phyloP scores from a whole-genome alignment of 108 stramenopile species.

The Pseudonitzschia multiseries region DNA sequence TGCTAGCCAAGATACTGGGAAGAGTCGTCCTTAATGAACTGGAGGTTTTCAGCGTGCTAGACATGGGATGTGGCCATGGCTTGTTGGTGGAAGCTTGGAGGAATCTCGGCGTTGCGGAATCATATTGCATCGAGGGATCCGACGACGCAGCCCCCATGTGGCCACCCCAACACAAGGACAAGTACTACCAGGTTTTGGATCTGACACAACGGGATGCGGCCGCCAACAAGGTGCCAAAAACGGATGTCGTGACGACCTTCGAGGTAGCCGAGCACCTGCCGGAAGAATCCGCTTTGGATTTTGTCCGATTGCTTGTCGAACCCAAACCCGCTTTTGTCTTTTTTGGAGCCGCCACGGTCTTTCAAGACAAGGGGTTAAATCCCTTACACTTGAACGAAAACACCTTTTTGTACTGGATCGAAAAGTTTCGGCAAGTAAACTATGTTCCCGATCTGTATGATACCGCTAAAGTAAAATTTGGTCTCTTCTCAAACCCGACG shows the following conservation, averaged over 20 bases:
- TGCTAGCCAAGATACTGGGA: too few relatives aligned
- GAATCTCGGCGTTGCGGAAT: background rate
- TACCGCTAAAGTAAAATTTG: background rate
- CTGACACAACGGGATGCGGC: background rate
- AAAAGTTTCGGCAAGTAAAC: background rate
- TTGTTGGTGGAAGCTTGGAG: conserved; percentile 7
- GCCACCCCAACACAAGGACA: background rate
- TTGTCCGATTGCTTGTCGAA: background rate
- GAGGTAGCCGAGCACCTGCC: conserved; percentile 3
- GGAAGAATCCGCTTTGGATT: background rate
- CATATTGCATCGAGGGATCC: conserved; percentile 5
- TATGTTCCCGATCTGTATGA: background rate
- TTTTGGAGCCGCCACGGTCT: conserved; percentile 2
- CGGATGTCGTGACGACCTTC: conserved; percentile 2
- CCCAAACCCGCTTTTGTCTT: background rate
- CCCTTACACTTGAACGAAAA: background rate
- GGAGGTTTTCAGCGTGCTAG: background rate
- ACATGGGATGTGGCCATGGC: background rate
- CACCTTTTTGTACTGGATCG: background rate
- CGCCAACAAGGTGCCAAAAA: background rate
- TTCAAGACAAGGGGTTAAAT: background rate
- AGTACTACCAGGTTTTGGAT: background rate
- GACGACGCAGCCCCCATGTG: background rate
- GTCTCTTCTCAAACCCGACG: background rate
- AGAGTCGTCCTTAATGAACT: too few relatives aligned